Conservation (phyloP, 228 moss, liverwort and hornwort genomes). For the Sphagnum magellanicum region DNA sequence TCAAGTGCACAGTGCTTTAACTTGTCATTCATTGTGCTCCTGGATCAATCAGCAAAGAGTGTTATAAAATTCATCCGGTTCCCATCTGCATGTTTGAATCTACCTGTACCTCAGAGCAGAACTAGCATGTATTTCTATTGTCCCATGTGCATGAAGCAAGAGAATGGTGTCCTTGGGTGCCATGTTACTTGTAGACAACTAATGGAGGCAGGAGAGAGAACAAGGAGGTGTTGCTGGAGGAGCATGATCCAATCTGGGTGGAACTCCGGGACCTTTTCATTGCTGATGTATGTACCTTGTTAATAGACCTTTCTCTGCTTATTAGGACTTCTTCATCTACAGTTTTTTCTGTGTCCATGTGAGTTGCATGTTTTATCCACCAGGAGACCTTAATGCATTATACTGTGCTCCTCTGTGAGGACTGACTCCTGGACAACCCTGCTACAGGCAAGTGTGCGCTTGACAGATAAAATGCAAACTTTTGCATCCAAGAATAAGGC, state of each 20-base stretch:
- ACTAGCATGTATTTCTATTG: background rate
- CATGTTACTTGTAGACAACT: slow-evolving; percentile 14
- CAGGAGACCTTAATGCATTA: background rate
- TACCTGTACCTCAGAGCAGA: no score
- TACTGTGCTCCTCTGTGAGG: no score
- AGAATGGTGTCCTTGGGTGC: background rate
- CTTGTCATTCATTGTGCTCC: no score
- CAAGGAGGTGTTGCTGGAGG: slow-evolving; percentile 90
- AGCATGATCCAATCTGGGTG: slow-evolving; percentile 89
- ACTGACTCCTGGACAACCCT: slow-evolving; percentile 5
- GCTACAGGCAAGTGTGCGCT: slow-evolving; percentile 59
- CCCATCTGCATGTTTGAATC: no score
- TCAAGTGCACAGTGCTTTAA: no score
- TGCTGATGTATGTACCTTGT: slow-evolving; percentile 63
- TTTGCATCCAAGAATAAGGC: slow-evolving; percentile 87
- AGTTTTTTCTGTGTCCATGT: background rate
- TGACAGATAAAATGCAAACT: slow-evolving; percentile 67
- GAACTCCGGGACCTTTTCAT: slow-evolving; percentile 94
- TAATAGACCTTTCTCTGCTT: background rate
- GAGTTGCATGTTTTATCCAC: background rate
- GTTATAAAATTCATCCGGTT: no score
- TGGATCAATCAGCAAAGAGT: no score
- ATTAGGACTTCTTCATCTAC: background rate
- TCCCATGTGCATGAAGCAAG: background rate
- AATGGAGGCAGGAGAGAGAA: slow-evolving; percentile 56